Percentiles rank a stretch among this genome's conserved stretches.
Evolutionary conservation across 768 basidiomycete species (phyloP).

Genomic region (Arthromyces matolae): DNA sequence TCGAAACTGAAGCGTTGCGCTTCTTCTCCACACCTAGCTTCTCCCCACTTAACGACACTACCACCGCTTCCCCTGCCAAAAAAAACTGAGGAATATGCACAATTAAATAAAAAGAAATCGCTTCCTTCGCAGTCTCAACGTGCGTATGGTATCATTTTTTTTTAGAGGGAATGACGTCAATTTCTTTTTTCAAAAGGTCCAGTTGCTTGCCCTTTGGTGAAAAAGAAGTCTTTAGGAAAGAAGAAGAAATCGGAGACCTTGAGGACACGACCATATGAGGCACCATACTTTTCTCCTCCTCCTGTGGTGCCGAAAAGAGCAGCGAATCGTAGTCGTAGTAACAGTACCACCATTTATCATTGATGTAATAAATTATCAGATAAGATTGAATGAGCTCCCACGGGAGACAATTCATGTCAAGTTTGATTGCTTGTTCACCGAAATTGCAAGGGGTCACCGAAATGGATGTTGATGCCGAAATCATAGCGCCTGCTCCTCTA

Average conservation of each 20-base stretch:
- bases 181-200: constrained; percentile 1
- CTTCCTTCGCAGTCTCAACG: constrained; percentile 17
- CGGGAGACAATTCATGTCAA: constrained; percentile 11
- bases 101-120: constrained; percentile 15
- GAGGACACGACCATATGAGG: constrained; percentile 58
- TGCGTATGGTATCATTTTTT: constrained; percentile 7
- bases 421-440: constrained; percentile 11
- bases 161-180: not conserved
- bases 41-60: constrained; percentile 13
- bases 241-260: constrained; percentile 35
- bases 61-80: constrained; percentile 5
- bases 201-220: constrained; percentile 4
- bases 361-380: constrained; percentile 11
- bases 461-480: constrained; percentile 24
- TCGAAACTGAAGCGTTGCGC: constrained; percentile 19
- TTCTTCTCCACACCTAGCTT: constrained; percentile 28
- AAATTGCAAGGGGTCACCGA: constrained; percentile 12
- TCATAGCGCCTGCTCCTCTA: constrained; percentile 16
- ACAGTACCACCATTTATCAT: not conserved
- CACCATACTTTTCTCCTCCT: constrained; percentile 57
- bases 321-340: constrained; percentile 19
- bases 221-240: constrained; percentile 18
- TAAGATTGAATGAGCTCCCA: constrained; percentile 19
- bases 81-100: constrained; percentile 1
- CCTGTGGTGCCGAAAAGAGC: constrained; percentile 28